Conservation (phyloP, 1,284 basidiomycete species). For the Sphaerobolus stellatus region DNA sequence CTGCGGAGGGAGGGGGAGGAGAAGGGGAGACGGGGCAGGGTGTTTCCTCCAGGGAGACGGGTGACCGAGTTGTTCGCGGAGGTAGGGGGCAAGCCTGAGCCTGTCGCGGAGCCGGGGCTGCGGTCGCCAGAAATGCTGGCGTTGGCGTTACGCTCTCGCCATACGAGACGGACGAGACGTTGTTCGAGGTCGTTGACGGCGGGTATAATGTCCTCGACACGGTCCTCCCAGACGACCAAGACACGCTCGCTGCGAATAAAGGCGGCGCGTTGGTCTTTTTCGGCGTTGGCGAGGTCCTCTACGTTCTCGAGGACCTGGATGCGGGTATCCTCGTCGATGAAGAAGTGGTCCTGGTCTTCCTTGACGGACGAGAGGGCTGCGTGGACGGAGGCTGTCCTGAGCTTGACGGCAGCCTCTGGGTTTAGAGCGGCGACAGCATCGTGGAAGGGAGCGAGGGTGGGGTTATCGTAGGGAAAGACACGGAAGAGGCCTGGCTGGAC, state of each 20-base stretch:
- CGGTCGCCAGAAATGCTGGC: neutral
- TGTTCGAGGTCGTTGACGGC: constrained; percentile 35
- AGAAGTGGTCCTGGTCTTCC: constrained; percentile 50
- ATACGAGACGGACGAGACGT: constrained; percentile 37
- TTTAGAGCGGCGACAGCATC: constrained; percentile 71
- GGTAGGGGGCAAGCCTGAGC: neutral
- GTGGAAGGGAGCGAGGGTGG: constrained; percentile 67
- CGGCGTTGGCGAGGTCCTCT: constrained; percentile 26
- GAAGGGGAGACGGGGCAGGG: constrained; percentile 13
- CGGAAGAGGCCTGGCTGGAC: constrained; percentile 58
- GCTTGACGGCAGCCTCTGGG: constrained; percentile 78
- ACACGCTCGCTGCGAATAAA: constrained; percentile 38
- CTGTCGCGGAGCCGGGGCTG: neutral
- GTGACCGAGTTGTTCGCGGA: constrained; percentile 1
- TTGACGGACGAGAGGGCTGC: constrained; percentile 26
- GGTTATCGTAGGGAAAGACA: constrained; percentile 72
- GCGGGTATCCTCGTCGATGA: constrained; percentile 47
- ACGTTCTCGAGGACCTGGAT: constrained; percentile 23
- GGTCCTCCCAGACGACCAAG: constrained; percentile 40
- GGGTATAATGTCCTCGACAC: constrained; percentile 31
- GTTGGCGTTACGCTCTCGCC: constrained; percentile 20
- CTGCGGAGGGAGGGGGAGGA: constrained; percentile 9
- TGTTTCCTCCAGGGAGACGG: neutral
- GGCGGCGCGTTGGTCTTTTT: constrained; percentile 41
- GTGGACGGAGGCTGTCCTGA: constrained; percentile 32